Evolutionary conservation across 805 yeast genomes (phyloP).

Genomic region (Phaffomyces antillensis): DNA sequence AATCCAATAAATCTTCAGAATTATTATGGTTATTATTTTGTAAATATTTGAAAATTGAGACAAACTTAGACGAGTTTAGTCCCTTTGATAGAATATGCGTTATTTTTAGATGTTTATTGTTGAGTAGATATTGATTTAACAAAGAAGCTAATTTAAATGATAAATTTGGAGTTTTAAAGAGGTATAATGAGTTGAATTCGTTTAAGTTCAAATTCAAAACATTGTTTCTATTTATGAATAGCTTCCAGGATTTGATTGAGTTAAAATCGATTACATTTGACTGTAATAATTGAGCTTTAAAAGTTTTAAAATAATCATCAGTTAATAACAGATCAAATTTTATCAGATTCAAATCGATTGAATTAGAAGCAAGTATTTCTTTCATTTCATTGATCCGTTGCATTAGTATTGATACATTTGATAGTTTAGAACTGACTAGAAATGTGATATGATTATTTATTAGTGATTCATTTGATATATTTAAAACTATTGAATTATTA

Average conservation of each 20-base stretch:
- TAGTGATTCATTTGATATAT: constrained; percentile 4
- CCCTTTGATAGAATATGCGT: constrained; percentile 56
- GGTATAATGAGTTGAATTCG: constrained; percentile 30
- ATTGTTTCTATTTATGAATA: constrained; percentile 5
- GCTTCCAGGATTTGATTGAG: constrained; percentile 13
- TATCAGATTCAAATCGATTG: constrained; percentile 1
- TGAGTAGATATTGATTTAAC: constrained; percentile 37
- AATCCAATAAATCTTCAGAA: constrained; percentile 29
- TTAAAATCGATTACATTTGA: constrained; percentile 12
- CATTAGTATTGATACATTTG: constrained; percentile 12
- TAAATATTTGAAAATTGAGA: constrained; percentile 32
- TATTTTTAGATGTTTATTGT: constrained; percentile 38
- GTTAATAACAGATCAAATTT: constrained; percentile 25
- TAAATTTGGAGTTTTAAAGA: constrained; percentile 26
- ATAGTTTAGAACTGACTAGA: constrained; percentile 17
- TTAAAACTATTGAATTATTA: constrained; percentile 15
- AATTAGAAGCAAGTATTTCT: constrained; percentile 5
- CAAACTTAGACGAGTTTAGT: constrained; percentile 40
- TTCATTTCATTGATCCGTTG: constrained; percentile 14
- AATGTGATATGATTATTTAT: constrained; percentile 16
- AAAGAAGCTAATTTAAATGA: constrained; percentile 27
- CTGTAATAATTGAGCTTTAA: constrained; percentile 26
- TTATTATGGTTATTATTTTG: constrained; percentile 23
- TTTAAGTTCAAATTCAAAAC: constrained; percentile 9
- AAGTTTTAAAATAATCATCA: constrained; percentile 30